Base-by-base conservation (phyloP, 2,329 filamentous ascomycete genomes). In the Chalaropsis ovoidea region DNA sequence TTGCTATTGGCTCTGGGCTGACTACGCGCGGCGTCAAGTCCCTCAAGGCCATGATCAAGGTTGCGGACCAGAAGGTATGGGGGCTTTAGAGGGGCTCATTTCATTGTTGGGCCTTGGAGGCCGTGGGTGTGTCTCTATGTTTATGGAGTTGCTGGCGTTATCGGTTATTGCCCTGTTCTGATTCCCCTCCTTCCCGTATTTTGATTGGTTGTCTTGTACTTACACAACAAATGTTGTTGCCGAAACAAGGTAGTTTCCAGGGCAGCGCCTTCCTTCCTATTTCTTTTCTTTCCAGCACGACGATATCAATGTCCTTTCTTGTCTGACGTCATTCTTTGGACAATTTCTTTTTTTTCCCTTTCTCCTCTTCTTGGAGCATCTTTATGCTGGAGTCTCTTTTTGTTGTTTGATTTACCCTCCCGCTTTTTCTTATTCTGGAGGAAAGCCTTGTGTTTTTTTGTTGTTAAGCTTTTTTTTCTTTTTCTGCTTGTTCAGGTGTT, bases 1-100 rank as follows among this genome's bases (percentile, higher is more conserved):
- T 70, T 24, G 71, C 69, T 19, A 68, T 74, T 6, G 72, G 73
- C 24, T 52, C 68, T 8, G 68, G 67, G 19, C 58, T 68, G 54
- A 61, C 68, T 19, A 68, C 64, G 43, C 47, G 64, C 24, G 65
- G 68, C 8, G 62, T 67, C 10, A 61, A 62, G 15, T 22, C 49
- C 61, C 49, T 66, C 8, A 62, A 66, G 62, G 66, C 64, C 11
- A 64, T 69, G 65, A 64, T 69, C 35, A 43, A 67, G 49, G 67
- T 61, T 15, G 64, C 68, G 11, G 68, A 69, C 41, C 61, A 65
- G 19, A 63, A 62, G 22, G 65, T 69, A 2, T 66, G 66, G 66
- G 66, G 66, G 27, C 45, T 35, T 35, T 67, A 52, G 60, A 24
- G 45, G 22, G 39, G 35, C 11, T 31, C n/a, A 19, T 19, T 39